Percentiles rank a stretch among this genome's conserved stretches.
Evolutionary conservation across 345 rosid species (phyloP).

Genomic region (Durio zibethinus): DNA sequence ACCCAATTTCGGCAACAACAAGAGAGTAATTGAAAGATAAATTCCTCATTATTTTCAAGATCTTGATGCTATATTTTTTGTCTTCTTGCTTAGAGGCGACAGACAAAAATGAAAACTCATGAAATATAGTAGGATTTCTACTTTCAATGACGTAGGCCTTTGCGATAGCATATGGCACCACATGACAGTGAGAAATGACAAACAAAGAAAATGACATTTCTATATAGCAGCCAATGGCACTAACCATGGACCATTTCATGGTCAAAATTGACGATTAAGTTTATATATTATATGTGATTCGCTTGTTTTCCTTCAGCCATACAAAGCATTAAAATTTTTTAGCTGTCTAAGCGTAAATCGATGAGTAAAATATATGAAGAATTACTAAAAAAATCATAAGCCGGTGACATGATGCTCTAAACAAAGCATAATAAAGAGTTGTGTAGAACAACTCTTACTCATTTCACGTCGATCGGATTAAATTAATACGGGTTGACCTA

Average conservation of each 20-base stretch:
- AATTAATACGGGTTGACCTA: slow-evolving; percentile 5
- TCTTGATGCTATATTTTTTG: neutral
- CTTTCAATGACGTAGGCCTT: neutral
- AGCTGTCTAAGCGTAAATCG: too few species aligned
- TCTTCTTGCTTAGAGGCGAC: neutral
- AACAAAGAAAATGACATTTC: neutral
- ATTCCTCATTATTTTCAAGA: neutral
- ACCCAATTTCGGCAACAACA: neutral
- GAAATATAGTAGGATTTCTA: neutral
- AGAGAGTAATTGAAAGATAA: neutral
- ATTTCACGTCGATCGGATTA: neutral
- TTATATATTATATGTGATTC: too few species aligned
- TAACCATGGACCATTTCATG: neutral
- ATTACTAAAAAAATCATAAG: neutral
- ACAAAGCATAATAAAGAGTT: neutral
- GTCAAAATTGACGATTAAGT: neutral
- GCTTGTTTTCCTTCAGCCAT: too few species aligned
- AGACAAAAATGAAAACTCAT: neutral
- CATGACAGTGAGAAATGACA: neutral
- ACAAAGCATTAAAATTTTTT: too few species aligned
- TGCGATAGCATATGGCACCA: neutral
- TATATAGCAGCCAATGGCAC: neutral
- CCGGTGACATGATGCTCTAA: neutral
- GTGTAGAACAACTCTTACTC: neutral
- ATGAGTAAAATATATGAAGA: neutral